Conservation (phyloP, 2,329 filamentous ascomycete species). For the Talaromyces sp. region DNA sequence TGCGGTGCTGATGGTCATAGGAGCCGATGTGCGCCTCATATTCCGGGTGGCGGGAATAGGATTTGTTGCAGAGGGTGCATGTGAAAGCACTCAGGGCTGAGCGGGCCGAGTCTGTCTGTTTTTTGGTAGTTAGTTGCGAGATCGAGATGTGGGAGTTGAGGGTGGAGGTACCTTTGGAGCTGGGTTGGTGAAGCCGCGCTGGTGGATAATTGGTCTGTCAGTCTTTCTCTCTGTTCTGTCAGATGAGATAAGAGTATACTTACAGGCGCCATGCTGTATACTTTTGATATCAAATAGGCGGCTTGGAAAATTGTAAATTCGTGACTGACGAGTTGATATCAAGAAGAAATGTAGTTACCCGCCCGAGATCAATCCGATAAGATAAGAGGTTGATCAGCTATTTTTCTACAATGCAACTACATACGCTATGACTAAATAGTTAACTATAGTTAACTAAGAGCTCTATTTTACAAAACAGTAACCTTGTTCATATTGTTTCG, state of each 20-base stretch:
- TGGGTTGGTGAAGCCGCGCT: constrained; percentile 50
- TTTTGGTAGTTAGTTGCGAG: too few species aligned
- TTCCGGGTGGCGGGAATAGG: constrained; percentile 91
- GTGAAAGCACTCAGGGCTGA: constrained; percentile 78
- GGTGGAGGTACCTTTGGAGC: constrained; percentile 40
- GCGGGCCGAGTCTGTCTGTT: constrained; percentile 61
- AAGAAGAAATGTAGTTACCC: neutral
- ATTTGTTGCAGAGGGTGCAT: constrained; percentile 85
- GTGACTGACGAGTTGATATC: neutral
- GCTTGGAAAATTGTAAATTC: neutral
- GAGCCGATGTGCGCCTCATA: constrained; percentile 91
- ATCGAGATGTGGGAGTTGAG: neutral
- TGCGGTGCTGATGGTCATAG: constrained; percentile 94
- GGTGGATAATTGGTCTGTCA: neutral
- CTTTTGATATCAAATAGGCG: neutral
- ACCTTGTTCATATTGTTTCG: neutral
- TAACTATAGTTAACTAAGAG: neutral
- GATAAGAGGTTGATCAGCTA: neutral
- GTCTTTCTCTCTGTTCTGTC: neutral
- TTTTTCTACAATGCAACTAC: neutral
- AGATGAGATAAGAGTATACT: neutral
- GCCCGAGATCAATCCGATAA: neutral
- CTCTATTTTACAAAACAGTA: neutral
- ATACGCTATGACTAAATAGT: too few species aligned
- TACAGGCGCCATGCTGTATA: constrained; percentile 14